Evolutionary conservation across 768 basidiomycete genomes (phyloP).

Genomic region (Exidia glandulosa): DNA sequence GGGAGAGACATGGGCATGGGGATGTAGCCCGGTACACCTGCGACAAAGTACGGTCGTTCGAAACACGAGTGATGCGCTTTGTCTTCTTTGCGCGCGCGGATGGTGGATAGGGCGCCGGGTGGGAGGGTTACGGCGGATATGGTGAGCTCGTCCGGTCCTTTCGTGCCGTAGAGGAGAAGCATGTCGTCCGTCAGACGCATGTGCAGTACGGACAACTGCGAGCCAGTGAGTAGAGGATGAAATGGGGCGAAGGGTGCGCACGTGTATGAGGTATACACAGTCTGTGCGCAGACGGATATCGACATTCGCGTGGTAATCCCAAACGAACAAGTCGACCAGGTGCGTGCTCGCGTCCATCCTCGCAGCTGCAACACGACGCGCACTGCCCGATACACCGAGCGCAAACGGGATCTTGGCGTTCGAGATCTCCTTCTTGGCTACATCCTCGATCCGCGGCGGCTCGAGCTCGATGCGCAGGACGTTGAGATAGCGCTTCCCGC

Average conservation of each 20-base stretch:
- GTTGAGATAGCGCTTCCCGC: background rate
- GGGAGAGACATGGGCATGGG: conserved; percentile 36
- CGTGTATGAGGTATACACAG: background rate
- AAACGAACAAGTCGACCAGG: background rate
- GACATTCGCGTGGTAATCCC: background rate
- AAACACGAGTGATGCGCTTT: background rate
- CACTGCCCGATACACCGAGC: background rate
- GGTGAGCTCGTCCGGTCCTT: background rate
- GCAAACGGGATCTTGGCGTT: background rate
- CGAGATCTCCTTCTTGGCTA: background rate
- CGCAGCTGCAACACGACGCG: background rate
- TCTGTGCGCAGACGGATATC: background rate
- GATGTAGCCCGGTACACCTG: conserved; percentile 26
- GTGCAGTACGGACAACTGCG: background rate
- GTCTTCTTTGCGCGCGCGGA: background rate
- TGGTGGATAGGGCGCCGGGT: background rate
- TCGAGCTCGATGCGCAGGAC: background rate
- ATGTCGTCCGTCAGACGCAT: background rate
- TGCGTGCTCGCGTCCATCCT: background rate
- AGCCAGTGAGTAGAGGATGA: background rate
- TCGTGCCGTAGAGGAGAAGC: background rate
- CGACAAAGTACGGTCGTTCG: background rate
- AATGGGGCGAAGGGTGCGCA: no score
- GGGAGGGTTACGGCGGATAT: background rate
- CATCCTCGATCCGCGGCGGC: background rate